Base-by-base conservation (phyloP, 768 basidiomycete species). In the Collybia nuda region DNA sequence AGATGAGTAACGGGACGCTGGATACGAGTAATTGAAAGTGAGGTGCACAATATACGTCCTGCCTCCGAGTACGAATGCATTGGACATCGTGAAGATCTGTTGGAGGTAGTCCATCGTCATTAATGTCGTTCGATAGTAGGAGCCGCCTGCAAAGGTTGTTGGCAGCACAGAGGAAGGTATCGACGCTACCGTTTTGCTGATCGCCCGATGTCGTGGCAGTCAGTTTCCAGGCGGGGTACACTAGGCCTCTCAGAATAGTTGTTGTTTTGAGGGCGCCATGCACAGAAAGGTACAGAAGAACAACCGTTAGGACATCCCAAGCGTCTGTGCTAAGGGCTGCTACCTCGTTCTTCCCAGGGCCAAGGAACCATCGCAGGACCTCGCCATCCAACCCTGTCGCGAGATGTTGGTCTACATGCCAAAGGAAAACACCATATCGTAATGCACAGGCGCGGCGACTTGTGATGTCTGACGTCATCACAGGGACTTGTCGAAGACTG, bases 161-260 rank as follows among this genome's bases (percentile, higher is more conserved):
- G 18, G 85, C 82, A 6, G 86, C 80, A 32, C 70, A 72, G 23
- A 93, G 68, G 48, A 84, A 82, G 3, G 74, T 71, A 39, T 77
- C 71, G 2, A 77, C 64, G n/a, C 74, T 59, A 21, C 70, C 65
- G 0, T 68, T 68, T 48, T 77, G 73, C 35, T 71, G 68, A 19
- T 58, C 60, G 0, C 63, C 57, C 1, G 67, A 59, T 38, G 72
- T 62, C 8, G 67, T 66, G 11, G 82, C 79, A n/a, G 74, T 79
- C 18, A 78, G 68, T 44, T 75, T 71, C 90, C 90, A 93, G 4
- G 84, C 81, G 17, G 87, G 88, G 62, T 89, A 91, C n/a, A 90
- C 78, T 15, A 93, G 65, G 12, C 89, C 88, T 48, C 76, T 71
- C 35, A 93, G 67, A 40, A 93, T 76, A 0, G 88, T 90, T 1